These are phyloP conservation scores for Rhizophagus prolifer DNA, from an alignment of 192 early-diverging fungal species.

Conservation along the genomic window DNA sequence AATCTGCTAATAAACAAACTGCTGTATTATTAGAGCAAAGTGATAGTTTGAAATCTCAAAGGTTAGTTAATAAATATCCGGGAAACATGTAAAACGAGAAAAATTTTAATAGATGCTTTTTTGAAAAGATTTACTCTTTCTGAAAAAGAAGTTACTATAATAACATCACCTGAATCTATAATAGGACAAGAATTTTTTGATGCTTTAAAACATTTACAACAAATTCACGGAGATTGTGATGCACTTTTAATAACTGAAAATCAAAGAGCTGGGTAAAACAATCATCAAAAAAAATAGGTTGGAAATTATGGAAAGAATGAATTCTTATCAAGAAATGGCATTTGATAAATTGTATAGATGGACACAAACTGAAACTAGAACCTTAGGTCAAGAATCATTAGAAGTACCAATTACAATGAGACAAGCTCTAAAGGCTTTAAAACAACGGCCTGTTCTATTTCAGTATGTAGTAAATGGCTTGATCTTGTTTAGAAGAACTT, in stretches of 20 bases:
- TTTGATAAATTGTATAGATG: conserved; percentile 76
- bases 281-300: conserved; percentile 37
- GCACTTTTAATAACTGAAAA: conserved; percentile 70
- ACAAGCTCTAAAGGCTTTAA: conserved; percentile 65
- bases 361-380: conserved; percentile 68
- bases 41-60: conserved; percentile 58
- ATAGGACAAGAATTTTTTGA: conserved; percentile 70
- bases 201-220: conserved; percentile 62
- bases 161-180: conserved; percentile 52
- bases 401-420: conserved; percentile 64
- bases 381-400: conserved; percentile 65
- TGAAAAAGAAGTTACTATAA: conserved; percentile 60
- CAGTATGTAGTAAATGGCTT: conserved; percentile 47
- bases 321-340: conserved; percentile 67
- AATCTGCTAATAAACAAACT: conserved; percentile 57
- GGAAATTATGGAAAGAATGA: conserved; percentile 77
- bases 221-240: conserved; percentile 74
- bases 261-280: conserved; percentile 68
- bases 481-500: conserved; percentile 72
- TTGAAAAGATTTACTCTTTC: conserved; percentile 69
- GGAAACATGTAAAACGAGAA: conserved; percentile 52
- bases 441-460: conserved; percentile 71
- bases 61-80: conserved; percentile 40
- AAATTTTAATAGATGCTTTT: conserved; percentile 63
- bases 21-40: conserved; percentile 65